phyloP scores from a whole-genome alignment of 371 early-diverging fungal genomes.

The Chytridiales sp. region DNA sequence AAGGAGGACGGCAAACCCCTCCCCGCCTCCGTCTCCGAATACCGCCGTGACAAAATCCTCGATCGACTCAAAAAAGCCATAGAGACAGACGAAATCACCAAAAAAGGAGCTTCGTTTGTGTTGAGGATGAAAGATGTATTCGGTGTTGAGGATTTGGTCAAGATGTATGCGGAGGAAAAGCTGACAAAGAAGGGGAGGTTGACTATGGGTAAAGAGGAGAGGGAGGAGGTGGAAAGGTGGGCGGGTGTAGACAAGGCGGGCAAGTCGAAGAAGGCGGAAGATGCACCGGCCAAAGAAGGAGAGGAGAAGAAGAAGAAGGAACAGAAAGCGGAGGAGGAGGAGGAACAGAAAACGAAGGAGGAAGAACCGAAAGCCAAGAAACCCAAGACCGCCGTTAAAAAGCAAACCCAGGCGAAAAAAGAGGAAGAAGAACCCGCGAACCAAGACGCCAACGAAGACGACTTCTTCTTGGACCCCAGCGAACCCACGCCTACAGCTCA shows the following conservation, averaged over 20 bases:
- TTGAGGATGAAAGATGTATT: constrained; percentile 29
- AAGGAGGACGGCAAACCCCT: background rate
- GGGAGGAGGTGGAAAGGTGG: background rate
- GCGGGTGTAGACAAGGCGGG: constrained; percentile 5
- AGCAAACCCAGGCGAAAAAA: too few species aligned
- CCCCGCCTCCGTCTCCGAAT: background rate
- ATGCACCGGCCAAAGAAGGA: constrained; percentile 3
- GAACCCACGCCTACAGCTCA: too few species aligned
- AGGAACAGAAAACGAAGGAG: too few species aligned
- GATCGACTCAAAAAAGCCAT: constrained; percentile 6
- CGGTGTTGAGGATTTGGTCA: constrained; percentile 4
- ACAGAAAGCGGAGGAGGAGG: too few species aligned
- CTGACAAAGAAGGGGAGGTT: constrained; percentile 5
- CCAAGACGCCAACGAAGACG: too few species aligned
- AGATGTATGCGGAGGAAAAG: constrained; percentile 1
- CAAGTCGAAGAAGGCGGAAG: constrained; percentile 10
- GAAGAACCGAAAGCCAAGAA: too few species aligned
- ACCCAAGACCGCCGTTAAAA: too few species aligned
- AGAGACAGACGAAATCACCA: constrained; percentile 14
- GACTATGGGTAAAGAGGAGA: background rate
- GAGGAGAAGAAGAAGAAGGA: constrained; percentile 4
- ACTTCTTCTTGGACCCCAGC: too few species aligned
- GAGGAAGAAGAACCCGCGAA: too few species aligned
- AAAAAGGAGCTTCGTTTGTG: constrained; percentile 1
- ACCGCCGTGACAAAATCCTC: constrained; percentile 13